Percentiles rank a stretch among this genome's conserved stretches.
Conservation (phyloP, 2,329 filamentous ascomycete genomes). For the Aspergillus pseudoviridinutans region DNA sequence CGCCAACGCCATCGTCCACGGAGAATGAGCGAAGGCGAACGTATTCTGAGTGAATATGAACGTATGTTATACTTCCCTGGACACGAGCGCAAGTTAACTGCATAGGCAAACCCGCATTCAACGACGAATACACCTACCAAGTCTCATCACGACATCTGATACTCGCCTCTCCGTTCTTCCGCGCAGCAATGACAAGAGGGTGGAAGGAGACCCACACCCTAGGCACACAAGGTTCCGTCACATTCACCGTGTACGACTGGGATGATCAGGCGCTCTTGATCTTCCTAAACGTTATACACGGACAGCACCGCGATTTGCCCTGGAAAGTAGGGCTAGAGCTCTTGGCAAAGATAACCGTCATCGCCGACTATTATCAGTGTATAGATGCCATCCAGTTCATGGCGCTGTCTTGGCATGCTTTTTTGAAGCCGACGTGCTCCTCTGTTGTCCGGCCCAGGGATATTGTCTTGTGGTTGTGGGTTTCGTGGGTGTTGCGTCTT, state of each 20-base stretch:
- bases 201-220: constrained; percentile 11
- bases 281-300: constrained; percentile 9
- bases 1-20: too few relatives aligned
- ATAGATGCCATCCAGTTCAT: background rate
- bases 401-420: background rate
- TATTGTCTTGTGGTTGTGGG: background rate
- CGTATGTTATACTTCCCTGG: too few relatives aligned
- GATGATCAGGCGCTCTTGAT: constrained; percentile 5
- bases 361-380: constrained; percentile 6
- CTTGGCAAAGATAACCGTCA: constrained; percentile 2
- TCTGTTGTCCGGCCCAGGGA: background rate
- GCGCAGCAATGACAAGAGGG: constrained; percentile 1
- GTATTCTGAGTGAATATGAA: too few relatives aligned
- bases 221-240: constrained; percentile 2
- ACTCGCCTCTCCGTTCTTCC: constrained; percentile 14
- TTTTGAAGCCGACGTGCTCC: background rate
- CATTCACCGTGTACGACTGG: constrained; percentile 10
- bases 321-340: constrained; percentile 5
- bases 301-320: constrained; percentile 4
- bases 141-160: constrained; percentile 17
- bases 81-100: too few relatives aligned
- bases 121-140: background rate
- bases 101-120: background rate
- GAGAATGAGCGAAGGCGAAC: too few relatives aligned
- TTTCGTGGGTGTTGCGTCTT: background rate